Percentiles rank a stretch among this genome's conserved stretches.
Conservation (phyloP, 2,329 filamentous ascomycete species). For the Alternaria sp. region DNA sequence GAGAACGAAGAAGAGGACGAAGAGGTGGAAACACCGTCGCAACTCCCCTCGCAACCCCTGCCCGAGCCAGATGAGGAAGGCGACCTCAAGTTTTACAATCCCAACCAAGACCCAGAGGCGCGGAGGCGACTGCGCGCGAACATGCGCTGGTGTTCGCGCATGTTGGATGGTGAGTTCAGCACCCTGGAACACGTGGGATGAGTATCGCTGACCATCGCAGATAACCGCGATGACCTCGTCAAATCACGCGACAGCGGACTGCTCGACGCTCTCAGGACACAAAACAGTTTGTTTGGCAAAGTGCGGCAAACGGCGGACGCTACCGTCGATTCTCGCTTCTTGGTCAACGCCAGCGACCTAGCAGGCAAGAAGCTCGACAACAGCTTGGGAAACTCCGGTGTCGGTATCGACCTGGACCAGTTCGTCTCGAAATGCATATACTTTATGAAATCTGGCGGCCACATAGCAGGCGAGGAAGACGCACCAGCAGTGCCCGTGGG, state of each 20-base stretch:
- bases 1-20: slow-evolving; percentile 31
- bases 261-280: slow-evolving; percentile 71
- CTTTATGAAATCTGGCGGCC: slow-evolving; percentile 77
- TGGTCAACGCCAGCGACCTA: slow-evolving; percentile 82
- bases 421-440: slow-evolving; percentile 89
- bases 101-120: slow-evolving; percentile 79
- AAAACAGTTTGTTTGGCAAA: slow-evolving; percentile 70
- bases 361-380: slow-evolving; percentile 79
- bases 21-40: slow-evolving; percentile 17
- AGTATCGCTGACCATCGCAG: slow-evolving; percentile 56
- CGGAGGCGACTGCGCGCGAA: slow-evolving; percentile 74
- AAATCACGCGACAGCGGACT: slow-evolving; percentile 67
- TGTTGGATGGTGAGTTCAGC: slow-evolving; percentile 61
- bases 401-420: slow-evolving; percentile 87
- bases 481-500: slow-evolving; percentile 58
- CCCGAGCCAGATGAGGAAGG: slow-evolving; percentile 23
- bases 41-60: slow-evolving; percentile 6
- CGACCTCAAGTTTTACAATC: slow-evolving; percentile 70
- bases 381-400: slow-evolving; percentile 74
- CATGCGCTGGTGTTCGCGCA: too few relatives aligned
- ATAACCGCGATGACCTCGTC: slow-evolving; percentile 76
- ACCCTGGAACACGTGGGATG: neutral
- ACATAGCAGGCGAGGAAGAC: slow-evolving; percentile 59
- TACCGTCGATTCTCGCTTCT: slow-evolving; percentile 84
- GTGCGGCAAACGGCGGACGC: slow-evolving; percentile 92